A percentile compares a stretch with the other conserved stretches of the same genome.
Conservation (phyloP, 2,329 filamentous ascomycete species). For the Daldinia sp. region DNA sequence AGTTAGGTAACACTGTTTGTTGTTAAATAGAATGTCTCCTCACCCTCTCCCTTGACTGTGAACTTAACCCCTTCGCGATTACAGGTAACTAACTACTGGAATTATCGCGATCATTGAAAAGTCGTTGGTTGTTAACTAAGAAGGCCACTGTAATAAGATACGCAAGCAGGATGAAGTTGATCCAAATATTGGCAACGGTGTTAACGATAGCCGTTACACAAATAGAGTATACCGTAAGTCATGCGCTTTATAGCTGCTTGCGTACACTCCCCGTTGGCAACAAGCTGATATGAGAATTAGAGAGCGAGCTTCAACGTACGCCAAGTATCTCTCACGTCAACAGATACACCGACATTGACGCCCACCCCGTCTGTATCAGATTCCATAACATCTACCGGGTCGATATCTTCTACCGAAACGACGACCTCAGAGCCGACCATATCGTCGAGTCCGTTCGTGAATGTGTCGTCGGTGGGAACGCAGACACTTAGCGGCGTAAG, state of each 20-base stretch:
- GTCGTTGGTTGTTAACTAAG: not conserved
- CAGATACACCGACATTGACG: constrained; percentile 21
- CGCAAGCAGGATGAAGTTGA: not conserved
- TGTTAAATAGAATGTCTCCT: not conserved
- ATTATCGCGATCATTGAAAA: not conserved
- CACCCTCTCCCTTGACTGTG: not conserved
- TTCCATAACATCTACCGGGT: not conserved
- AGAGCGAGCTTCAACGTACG: not conserved
- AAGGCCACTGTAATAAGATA: not conserved
- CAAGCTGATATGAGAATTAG: not conserved
- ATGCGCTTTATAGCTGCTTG: not conserved
- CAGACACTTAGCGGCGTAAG: constrained; percentile 26
- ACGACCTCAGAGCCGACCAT: constrained; percentile 10
- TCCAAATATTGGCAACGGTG: not conserved
- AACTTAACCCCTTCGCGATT: not conserved
- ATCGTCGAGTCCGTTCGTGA: constrained; percentile 21
- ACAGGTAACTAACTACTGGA: not conserved
- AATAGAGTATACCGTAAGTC: not conserved
- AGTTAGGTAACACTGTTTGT: not conserved
- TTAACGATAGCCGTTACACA: not conserved
- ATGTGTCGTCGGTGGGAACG: constrained; percentile 28
- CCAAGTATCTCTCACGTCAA: constrained; percentile 23
- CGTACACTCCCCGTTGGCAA: not conserved
- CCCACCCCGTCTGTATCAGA: constrained; percentile 1
- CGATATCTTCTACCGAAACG: not conserved